Base-by-base conservation (phyloP, 345 rosid genomes). In the Xanthoceras sorbifolium region DNA sequence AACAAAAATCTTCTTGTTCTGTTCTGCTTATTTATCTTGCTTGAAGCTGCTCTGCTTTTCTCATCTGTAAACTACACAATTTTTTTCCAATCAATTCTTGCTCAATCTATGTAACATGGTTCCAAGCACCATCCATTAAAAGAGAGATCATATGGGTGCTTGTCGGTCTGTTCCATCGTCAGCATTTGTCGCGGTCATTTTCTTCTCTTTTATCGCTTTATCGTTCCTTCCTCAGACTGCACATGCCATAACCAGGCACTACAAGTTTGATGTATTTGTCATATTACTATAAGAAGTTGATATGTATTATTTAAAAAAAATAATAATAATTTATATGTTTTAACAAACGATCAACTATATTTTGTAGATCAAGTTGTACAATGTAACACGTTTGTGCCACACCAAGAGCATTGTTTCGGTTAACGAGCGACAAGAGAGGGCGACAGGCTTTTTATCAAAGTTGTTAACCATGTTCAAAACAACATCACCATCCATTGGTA, bases 201-300 rank as follows among this genome's bases (percentile, higher is more conserved):
- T 84, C 50, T 40, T 84, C 17, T 78, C 78, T 3, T 15, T 75
- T 17, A 57, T 72, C 55, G 69, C 71, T 52, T 48, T 75, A 34
- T 62, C 63, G 64, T 64, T 81, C 80, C 70, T 77, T 73, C 81
- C 86, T 67, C 78, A 80, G 22, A 74, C 72, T 64, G 86, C 84
- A 72, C 36, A 76, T 75, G 92, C 89, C 72, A 74, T 76, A 44
- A 93, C 93, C 66, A 84, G 97, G 82, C 97, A 91, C 76, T 93
- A 90, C 86, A 89, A 80, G 72, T 86, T 93, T 61, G 82, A 92
- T 32, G 98, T 92, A 86, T 46, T 90, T 76, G 60, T 10, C 46
- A 42, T 42, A 4, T 42, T 42, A 5, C 5, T 42, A 48, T 48
- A 48, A 15, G 17, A 48, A 48, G 10, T 48, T 48, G 6, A 10